Percentiles rank a stretch among this genome's conserved stretches.
Evolutionary conservation across 2,329 filamentous ascomycete species (phyloP).

Genomic region (Tolypocladium cylindrosporum): DNA sequence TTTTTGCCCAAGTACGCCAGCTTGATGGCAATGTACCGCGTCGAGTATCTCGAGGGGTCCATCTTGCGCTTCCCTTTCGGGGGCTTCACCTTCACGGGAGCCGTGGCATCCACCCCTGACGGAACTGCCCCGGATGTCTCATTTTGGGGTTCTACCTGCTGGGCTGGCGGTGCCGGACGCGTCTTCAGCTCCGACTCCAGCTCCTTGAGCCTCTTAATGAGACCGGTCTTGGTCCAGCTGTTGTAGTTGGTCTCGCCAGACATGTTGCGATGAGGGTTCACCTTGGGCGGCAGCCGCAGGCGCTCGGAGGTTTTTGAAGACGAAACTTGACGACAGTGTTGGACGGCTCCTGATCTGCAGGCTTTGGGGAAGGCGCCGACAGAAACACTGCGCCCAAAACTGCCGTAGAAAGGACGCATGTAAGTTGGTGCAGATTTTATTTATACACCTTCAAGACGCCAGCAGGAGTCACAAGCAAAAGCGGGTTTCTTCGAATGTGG

Average conservation of each 20-base stretch:
- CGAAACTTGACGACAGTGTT: constrained; percentile 4
- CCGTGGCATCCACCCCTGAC: not conserved
- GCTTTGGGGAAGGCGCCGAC: constrained; percentile 9
- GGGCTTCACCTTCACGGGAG: constrained; percentile 13
- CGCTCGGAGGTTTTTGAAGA: constrained; percentile 2
- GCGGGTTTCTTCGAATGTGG: not conserved
- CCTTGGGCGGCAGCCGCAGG: not conserved
- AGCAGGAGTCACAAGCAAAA: not conserved
- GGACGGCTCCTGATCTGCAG: constrained; percentile 1
- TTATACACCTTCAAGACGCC: not conserved
- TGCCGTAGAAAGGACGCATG: constrained; percentile 16
- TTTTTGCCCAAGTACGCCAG: constrained; percentile 85
- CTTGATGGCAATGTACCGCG: constrained; percentile 80
- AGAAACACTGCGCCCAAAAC: constrained; percentile 15
- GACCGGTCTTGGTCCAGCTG: constrained; percentile 56
- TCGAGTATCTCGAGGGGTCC: constrained; percentile 72
- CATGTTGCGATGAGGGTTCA: constrained; percentile 13
- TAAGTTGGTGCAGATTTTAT: constrained; percentile 5
- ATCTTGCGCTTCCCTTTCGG: constrained; percentile 45
- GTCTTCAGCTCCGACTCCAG: constrained; percentile 56
- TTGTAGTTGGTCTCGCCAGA: constrained; percentile 39
- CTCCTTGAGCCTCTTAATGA: constrained; percentile 57
- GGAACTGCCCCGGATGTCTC: not conserved
- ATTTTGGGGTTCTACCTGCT: not conserved
- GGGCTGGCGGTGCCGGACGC: constrained; percentile 19